These are phyloP conservation scores for Gnomoniopsis smithogilvyi DNA, from an alignment of 2,329 filamentous ascomycete species.

Conservation along the genomic window DNA sequence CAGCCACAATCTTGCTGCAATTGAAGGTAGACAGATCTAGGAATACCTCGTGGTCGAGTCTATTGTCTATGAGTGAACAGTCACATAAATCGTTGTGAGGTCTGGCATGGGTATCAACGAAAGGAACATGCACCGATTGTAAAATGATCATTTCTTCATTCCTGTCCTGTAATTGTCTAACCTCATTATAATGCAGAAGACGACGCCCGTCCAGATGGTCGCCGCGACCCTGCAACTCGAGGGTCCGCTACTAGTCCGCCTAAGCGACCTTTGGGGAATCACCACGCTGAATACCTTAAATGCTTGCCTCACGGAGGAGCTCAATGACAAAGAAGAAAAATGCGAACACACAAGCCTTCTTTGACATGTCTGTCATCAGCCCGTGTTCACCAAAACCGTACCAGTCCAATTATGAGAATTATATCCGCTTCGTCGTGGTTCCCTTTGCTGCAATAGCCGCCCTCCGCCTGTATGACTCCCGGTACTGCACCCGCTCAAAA, in stretches of 20 bases:
- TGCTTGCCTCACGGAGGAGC: neutral
- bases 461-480: slow-evolving; percentile 58
- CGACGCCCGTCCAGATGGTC: neutral
- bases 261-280: neutral
- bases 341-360: neutral
- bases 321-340: neutral
- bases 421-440: slow-evolving; percentile 25
- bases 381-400: neutral
- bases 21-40: too few species aligned
- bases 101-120: neutral
- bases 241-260: neutral
- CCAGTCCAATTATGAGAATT: slow-evolving; percentile 5
- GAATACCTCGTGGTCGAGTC: too few species aligned
- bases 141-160: slow-evolving; percentile 10
- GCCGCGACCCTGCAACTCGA: neutral
- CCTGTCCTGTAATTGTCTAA: slow-evolving; percentile 7
- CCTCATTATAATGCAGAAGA: slow-evolving; percentile 11
- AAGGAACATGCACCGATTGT: neutral
- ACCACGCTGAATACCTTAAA: neutral
- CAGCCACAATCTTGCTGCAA: too few species aligned
- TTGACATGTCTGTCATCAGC: neutral
- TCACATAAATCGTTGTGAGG: too few species aligned
- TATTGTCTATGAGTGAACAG: too few species aligned
- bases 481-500: slow-evolving; percentile 62
- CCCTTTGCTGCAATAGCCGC: slow-evolving; percentile 40